These are phyloP conservation scores for Talaromyces sp. DNA, from an alignment of 2,329 filamentous ascomycete genomes.

Conservation along the genomic window DNA sequence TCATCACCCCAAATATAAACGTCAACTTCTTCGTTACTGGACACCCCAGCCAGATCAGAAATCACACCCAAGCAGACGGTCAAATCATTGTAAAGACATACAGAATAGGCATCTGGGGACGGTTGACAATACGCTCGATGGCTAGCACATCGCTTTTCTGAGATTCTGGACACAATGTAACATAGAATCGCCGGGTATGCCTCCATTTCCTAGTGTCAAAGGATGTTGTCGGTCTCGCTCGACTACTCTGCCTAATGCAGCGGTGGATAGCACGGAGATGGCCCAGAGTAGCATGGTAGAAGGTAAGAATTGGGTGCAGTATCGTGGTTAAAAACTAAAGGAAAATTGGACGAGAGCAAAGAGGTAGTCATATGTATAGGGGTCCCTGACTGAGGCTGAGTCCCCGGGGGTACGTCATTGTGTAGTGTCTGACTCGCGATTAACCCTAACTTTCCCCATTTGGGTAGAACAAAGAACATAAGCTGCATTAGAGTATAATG, in stretches of 20 bases:
- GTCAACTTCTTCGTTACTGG: background rate
- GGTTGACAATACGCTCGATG: conserved; percentile 6
- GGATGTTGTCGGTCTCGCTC: conserved; percentile 4
- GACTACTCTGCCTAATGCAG: background rate
- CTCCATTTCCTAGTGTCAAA: background rate
- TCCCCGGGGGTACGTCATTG: background rate
- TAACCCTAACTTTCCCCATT: background rate
- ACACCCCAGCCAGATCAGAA: conserved; percentile 1
- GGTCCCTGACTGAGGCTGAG: conserved; percentile 1
- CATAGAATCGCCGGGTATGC: conserved; percentile 5
- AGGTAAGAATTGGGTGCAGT: background rate
- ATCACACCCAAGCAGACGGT: background rate
- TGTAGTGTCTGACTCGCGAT: background rate
- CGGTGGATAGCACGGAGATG: background rate
- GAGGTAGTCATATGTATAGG: background rate
- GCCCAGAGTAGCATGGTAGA: background rate
- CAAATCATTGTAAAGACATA: conserved; percentile 5
- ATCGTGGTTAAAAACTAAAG: background rate
- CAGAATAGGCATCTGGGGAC: conserved; percentile 1
- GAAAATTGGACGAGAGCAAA: background rate
- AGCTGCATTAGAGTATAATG: background rate
- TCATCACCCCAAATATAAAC: conserved; percentile 8
- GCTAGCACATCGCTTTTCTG: background rate
- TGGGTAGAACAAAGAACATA: background rate
- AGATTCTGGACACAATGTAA: conserved; percentile 4